A percentile compares a stretch with the other conserved stretches of the same genome.
phyloP scores from a whole-genome alignment of 352 stramenopile genomes.

The Globisporangium sylvaticum region DNA sequence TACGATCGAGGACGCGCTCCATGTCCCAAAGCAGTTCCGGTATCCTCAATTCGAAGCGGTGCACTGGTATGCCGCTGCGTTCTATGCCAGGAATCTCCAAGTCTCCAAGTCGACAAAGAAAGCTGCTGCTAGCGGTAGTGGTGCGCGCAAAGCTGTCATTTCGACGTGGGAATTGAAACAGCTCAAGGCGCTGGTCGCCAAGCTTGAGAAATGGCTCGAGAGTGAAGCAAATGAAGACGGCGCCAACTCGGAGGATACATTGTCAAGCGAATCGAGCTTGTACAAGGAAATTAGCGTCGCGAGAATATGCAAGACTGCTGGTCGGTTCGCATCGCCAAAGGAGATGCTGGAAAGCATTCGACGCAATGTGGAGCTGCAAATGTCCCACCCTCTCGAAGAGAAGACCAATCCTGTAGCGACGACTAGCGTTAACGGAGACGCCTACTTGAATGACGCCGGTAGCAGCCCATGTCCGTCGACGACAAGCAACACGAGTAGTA shows the following conservation, averaged over 20 bases:
- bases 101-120: slow-evolving; percentile 15
- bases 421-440: background rate
- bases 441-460: slow-evolving; percentile 21
- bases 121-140: background rate
- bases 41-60: slow-evolving; percentile 35
- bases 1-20: slow-evolving; percentile 24
- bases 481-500: slow-evolving; percentile 31
- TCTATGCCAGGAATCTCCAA: slow-evolving; percentile 25
- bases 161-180: slow-evolving; percentile 24
- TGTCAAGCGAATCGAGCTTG: slow-evolving; percentile 7
- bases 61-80: slow-evolving; percentile 34
- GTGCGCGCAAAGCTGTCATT: slow-evolving; percentile 1
- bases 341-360: slow-evolving; percentile 14
- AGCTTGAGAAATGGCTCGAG: slow-evolving; percentile 21
- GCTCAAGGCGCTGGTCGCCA: slow-evolving; percentile 17
- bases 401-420: background rate
- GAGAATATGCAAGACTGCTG: slow-evolving; percentile 17
- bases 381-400: background rate
- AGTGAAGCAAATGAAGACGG: background rate
- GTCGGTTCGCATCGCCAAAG: slow-evolving; percentile 3
- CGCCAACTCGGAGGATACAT: background rate
- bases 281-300: slow-evolving; percentile 14
- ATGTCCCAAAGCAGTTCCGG: slow-evolving; percentile 22
- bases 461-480: slow-evolving; percentile 37
- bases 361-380: background rate